Percentiles rank a stretch among this genome's conserved stretches.
phyloP scores from a whole-genome alignment of 805 yeast species.

The Nakazawaea anatomiae region DNA sequence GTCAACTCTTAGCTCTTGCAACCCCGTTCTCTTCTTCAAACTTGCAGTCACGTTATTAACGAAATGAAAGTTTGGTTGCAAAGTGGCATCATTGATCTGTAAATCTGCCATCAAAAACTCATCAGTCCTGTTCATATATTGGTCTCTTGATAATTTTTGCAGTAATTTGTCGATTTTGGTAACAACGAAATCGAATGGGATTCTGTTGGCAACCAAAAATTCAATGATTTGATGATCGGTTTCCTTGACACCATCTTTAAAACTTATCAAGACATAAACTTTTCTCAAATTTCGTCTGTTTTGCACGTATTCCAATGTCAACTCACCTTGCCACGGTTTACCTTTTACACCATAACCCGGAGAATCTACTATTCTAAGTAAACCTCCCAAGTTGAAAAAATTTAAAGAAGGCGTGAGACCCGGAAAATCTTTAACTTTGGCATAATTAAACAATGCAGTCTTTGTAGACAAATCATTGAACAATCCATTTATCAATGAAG shows the following conservation, averaged over 20 bases:
- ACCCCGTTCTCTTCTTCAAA: constrained; percentile 40
- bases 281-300: constrained; percentile 48
- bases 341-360: constrained; percentile 90
- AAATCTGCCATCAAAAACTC: constrained; percentile 30
- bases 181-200: constrained; percentile 67
- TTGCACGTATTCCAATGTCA: constrained; percentile 57
- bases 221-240: constrained; percentile 51
- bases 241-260: constrained; percentile 50
- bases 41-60: constrained; percentile 41
- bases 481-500: constrained; percentile 63
- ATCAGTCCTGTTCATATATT: constrained; percentile 30
- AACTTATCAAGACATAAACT: constrained; percentile 58
- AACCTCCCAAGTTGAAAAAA: constrained; percentile 61
- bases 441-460: constrained; percentile 29
- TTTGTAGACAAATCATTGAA: constrained; percentile 33
- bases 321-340: constrained; percentile 57
- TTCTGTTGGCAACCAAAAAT: constrained; percentile 45
- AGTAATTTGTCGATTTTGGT: constrained; percentile 67
- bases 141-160: constrained; percentile 20
- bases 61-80: constrained; percentile 38
- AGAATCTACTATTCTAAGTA: constrained; percentile 67
- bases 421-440: constrained; percentile 30
- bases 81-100: constrained; percentile 30
- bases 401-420: constrained; percentile 58
- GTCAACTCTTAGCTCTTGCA: constrained; percentile 42